Evolutionary conservation across 352 stramenopile species (phyloP).

Genomic region (Globisporangium lucens): DNA sequence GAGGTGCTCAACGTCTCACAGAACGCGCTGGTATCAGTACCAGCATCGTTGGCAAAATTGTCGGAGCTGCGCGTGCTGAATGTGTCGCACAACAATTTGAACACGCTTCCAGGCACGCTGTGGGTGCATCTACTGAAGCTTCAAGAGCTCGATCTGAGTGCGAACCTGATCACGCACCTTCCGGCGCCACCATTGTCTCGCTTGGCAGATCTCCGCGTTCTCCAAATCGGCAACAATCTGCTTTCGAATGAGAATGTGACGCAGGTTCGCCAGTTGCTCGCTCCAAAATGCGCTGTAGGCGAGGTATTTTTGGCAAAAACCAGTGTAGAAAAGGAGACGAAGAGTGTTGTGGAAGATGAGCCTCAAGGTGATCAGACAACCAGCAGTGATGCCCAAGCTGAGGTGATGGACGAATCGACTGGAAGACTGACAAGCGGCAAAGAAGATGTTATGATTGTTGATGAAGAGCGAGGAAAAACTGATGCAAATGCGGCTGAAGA

Average conservation of each 20-base stretch:
- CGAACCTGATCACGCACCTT: constrained; percentile 14
- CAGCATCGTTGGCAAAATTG: constrained; percentile 27
- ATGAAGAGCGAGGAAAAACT: background rate
- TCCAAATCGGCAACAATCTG: constrained; percentile 31
- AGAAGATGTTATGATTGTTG: background rate
- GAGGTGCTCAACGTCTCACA: constrained; percentile 49
- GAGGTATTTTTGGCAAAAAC: background rate
- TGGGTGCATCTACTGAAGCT: constrained; percentile 32
- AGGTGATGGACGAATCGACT: background rate
- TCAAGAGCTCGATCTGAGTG: constrained; percentile 34
- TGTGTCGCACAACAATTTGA: constrained; percentile 64
- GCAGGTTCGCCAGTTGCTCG: constrained; percentile 10
- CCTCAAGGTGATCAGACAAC: background rate
- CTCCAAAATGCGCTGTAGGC: background rate
- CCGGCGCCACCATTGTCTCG: constrained; percentile 10
- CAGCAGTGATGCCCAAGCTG: background rate
- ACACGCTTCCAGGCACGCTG: constrained; percentile 19
- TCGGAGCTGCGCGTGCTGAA: constrained; percentile 32
- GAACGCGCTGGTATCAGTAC: constrained; percentile 49
- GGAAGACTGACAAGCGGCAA: background rate
- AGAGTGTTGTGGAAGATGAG: background rate
- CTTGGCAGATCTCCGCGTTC: constrained; percentile 11
- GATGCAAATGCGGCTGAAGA: background rate
- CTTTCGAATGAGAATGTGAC: constrained; percentile 19
- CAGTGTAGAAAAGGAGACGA: background rate